Percentiles rank a stretch among this genome's conserved stretches.
Evolutionary conservation across 2,329 filamentous ascomycete genomes (phyloP).

Genomic region (Dactylellina haptotyla): DNA sequence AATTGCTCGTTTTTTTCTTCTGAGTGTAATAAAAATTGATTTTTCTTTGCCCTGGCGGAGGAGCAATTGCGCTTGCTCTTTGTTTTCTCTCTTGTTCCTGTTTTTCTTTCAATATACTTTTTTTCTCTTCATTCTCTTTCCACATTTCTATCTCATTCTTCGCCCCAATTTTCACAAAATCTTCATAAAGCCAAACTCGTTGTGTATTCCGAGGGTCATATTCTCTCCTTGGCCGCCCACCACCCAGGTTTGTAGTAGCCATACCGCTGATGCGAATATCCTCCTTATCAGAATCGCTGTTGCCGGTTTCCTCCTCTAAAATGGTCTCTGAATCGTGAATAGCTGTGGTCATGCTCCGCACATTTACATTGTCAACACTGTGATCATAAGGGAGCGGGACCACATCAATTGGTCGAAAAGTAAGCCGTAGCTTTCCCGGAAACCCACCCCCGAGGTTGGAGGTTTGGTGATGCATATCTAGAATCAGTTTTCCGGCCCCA

Average conservation of each 20-base stretch:
- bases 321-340: conserved; percentile 2
- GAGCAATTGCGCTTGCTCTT: conserved; percentile 4
- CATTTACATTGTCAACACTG: conserved; percentile 25
- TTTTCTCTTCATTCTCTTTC: conserved; percentile 38
- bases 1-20: conserved; percentile 1
- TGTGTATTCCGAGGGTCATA: conserved; percentile 35
- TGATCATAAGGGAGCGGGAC: conserved; percentile 70
- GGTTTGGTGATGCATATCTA: conserved; percentile 69
- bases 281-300: conserved; percentile 42
- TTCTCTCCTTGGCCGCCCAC: conserved; percentile 2
- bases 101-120: conserved; percentile 11
- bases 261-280: conserved; percentile 35
- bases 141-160: conserved; percentile 13
- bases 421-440: conserved; percentile 75
- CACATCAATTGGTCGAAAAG: conserved; percentile 78
- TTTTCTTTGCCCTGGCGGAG: conserved; percentile 4
- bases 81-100: conserved; percentile 25
- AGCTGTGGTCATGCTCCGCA: not conserved
- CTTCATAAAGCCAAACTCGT: conserved; percentile 37
- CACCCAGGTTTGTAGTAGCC: conserved; percentile 20
- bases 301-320: conserved; percentile 31
- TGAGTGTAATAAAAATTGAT: conserved; percentile 36
- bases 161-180: conserved; percentile 28
- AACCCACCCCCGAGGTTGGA: conserved; percentile 10
- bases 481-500: conserved; percentile 66